Percentiles rank a stretch among this genome's conserved stretches.
These are phyloP conservation scores for Prunus kanzakura DNA, from an alignment of 306 rosid genomes.

Conservation along the genomic window DNA sequence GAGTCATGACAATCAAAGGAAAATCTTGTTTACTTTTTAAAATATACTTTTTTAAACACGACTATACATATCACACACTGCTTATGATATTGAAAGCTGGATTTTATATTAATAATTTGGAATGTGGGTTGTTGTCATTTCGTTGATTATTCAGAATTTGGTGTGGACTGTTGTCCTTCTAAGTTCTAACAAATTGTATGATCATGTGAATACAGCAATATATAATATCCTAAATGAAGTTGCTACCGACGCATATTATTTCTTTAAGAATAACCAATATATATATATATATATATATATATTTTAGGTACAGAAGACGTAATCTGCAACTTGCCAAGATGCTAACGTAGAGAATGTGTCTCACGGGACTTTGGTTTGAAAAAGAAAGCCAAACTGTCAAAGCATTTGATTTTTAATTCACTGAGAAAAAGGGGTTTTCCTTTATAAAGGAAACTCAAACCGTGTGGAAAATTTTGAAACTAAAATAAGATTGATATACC, in stretches of 20 bases:
- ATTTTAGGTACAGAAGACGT: conserved; percentile 4
- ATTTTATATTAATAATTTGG: conserved; percentile 13
- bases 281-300: too few species aligned
- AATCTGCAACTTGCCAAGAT: conserved; percentile 29
- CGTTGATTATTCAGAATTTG: conserved; percentile 8
- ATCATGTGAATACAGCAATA: conserved; percentile 8
- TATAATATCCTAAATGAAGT: not conserved
- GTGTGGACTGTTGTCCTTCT: conserved; percentile 17
- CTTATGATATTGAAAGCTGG: not conserved
- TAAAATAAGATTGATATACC: too few species aligned
- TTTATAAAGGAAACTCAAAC: not conserved
- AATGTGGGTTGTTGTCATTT: conserved; percentile 29
- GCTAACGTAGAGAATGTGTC: conserved; percentile 21
- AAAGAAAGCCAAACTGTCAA: conserved; percentile 6
- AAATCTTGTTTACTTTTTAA: conserved; percentile 4
- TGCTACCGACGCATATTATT: not conserved
- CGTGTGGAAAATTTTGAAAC: too few species aligned
- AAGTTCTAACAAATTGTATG: not conserved
- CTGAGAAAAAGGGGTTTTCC: not conserved
- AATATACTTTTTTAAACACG: not conserved
- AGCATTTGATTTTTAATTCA: not conserved
- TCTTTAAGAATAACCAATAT: not conserved
- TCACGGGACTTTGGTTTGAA: conserved; percentile 16
- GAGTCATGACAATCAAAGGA: conserved; percentile 2
- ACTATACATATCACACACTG: not conserved